Percentiles rank a stretch among this genome's conserved stretches.
Evolutionary conservation across 805 yeast species (phyloP).

Genomic region (Pichia insulana): DNA sequence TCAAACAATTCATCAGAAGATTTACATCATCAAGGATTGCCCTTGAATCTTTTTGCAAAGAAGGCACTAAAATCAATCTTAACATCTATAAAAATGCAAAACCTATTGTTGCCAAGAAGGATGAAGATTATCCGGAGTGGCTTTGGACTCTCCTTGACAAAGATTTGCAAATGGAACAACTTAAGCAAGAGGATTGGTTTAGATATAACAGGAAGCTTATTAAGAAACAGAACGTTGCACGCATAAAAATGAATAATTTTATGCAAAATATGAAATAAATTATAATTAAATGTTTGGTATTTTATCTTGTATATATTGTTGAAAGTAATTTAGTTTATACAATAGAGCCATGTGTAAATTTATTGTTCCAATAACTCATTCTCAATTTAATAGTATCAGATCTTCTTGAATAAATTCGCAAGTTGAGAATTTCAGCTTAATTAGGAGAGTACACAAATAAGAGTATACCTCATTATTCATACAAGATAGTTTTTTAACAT

Average conservation of each 20-base stretch:
- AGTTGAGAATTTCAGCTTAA: too few relatives aligned
- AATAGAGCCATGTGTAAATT: too few relatives aligned
- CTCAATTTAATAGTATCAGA: too few relatives aligned
- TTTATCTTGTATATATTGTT: neutral
- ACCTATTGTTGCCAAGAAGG: slow-evolving; percentile 83
- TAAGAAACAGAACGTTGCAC: slow-evolving; percentile 56
- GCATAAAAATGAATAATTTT: slow-evolving; percentile 74
- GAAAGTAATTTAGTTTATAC: too few relatives aligned
- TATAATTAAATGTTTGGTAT: too few relatives aligned
- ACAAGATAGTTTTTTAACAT: too few relatives aligned
- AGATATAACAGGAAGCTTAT: slow-evolving; percentile 62
- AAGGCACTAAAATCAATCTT: slow-evolving; percentile 66
- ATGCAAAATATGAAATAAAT: slow-evolving; percentile 41
- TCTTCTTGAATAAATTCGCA: too few relatives aligned
- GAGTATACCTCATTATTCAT: too few relatives aligned
- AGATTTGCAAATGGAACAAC: slow-evolving; percentile 45
- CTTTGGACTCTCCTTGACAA: slow-evolving; percentile 78
- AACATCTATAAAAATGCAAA: slow-evolving; percentile 72
- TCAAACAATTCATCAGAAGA: slow-evolving; percentile 18
- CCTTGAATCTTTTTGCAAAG: slow-evolving; percentile 44
- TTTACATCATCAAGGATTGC: neutral
- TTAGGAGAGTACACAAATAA: too few relatives aligned
- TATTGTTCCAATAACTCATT: too few relatives aligned
- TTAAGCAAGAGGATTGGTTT: slow-evolving; percentile 48
- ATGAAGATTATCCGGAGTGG: slow-evolving; percentile 90